Percentiles rank a stretch among this genome's conserved stretches.
Evolutionary conservation across 208 protist species (phyloP).

Genomic region (Crithidia mellificae): DNA sequence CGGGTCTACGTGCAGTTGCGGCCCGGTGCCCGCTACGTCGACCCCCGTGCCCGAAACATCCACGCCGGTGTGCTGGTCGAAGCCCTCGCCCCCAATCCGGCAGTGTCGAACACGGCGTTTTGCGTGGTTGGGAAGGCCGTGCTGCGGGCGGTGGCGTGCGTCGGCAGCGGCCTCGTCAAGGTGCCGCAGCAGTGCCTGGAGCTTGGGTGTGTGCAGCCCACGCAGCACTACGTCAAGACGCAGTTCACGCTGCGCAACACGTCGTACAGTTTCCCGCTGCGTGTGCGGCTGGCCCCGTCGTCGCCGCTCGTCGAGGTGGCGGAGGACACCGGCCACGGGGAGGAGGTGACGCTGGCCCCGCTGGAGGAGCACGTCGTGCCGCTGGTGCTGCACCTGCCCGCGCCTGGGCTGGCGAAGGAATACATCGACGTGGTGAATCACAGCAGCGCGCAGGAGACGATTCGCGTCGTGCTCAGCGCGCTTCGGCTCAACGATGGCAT

Average conservation of each 20-base stretch:
- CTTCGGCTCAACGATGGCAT: conserved; percentile 45
- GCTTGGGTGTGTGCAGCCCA: conserved; percentile 48
- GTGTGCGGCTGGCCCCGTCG: conserved; percentile 35
- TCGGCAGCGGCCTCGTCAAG: conserved; percentile 60
- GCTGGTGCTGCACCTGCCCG: conserved; percentile 46
- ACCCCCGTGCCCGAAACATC: conserved; percentile 46
- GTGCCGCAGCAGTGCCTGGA: conserved; percentile 44
- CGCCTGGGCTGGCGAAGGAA: conserved; percentile 60
- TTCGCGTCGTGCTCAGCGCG: conserved; percentile 44
- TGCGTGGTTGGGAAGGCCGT: conserved; percentile 48
- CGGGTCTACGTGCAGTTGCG: conserved; percentile 73
- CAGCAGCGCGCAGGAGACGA: conserved; percentile 65
- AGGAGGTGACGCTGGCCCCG: conserved; percentile 44
- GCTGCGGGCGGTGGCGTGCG: conserved; percentile 46
- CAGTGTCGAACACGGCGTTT: conserved; percentile 38
- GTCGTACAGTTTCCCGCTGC: conserved; percentile 67
- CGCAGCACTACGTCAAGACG: conserved; percentile 38
- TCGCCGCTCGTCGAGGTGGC: conserved; percentile 36
- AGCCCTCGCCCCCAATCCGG: conserved; percentile 46
- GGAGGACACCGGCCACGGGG: conserved; percentile 23
- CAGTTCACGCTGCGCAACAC: conserved; percentile 56
- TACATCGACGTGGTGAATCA: conserved; percentile 62
- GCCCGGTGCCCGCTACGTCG: conserved; percentile 52
- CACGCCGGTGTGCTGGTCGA: conserved; percentile 76
- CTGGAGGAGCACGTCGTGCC: conserved; percentile 46